A percentile compares a stretch with the other conserved stretches of the same genome.
phyloP scores from a whole-genome alignment of 495 filamentous ascomycete genomes.

The Neurospora sp. region DNA sequence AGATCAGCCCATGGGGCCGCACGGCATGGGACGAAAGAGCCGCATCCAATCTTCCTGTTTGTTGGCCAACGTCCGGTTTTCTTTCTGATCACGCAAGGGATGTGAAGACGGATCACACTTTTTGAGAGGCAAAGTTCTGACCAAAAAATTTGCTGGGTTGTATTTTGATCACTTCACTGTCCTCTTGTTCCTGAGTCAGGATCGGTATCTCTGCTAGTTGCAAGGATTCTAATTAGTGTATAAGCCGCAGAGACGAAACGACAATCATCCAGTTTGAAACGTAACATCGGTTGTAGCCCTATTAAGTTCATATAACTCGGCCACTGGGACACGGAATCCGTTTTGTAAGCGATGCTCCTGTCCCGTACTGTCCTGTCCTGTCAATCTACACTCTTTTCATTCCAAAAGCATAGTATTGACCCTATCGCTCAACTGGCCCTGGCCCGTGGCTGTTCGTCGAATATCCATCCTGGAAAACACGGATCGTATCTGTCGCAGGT shows the following conservation, averaged over 20 bases:
- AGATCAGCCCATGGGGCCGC: background rate
- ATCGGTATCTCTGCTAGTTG: background rate
- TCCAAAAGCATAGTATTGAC: background rate
- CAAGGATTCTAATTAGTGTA: background rate
- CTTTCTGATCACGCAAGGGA: background rate
- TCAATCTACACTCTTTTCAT: background rate
- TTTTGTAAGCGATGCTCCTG: background rate
- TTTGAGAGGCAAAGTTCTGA: background rate
- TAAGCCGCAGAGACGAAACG: background rate
- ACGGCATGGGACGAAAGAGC: background rate
- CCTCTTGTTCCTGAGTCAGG: background rate
- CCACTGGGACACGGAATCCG: background rate
- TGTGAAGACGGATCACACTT: background rate
- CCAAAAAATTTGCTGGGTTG: background rate
- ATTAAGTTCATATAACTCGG: background rate
- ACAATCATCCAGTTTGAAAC: background rate
- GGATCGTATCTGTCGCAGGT: conserved; percentile 64
- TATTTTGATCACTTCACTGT: background rate
- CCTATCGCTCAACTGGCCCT: background rate
- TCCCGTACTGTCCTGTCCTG: background rate
- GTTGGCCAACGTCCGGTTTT: background rate
- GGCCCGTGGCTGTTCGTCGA: background rate
- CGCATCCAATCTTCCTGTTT: background rate
- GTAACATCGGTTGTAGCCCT: background rate
- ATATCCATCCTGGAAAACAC: conserved; percentile 49